These are phyloP conservation scores for Oryza punctata DNA, from an alignment of 176 grass and related monocot genomes.

Conservation along the genomic window DNA sequence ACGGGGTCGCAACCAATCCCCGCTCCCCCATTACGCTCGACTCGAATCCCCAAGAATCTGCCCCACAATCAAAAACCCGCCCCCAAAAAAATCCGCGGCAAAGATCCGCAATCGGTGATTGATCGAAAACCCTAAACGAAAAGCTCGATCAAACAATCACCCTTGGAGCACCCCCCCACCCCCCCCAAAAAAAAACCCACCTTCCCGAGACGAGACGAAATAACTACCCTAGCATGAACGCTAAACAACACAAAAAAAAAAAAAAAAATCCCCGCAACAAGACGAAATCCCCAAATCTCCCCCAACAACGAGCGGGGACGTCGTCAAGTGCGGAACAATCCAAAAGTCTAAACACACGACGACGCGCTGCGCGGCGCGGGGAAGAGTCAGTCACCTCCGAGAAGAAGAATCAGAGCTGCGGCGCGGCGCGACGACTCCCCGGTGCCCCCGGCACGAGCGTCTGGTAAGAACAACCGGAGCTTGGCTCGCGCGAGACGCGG, in stretches of 20 bases:
- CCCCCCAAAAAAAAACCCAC: no score
- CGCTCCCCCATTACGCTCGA: background rate
- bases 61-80: background rate
- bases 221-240: background rate
- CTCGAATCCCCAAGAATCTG: background rate
- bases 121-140: background rate
- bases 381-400: constrained; percentile 28
- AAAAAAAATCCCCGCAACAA: background rate
- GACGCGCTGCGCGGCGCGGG: no score
- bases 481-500: no score
- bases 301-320: background rate
- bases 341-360: background rate
- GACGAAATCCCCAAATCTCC: background rate
- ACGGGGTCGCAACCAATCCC: background rate
- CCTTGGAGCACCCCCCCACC: background rate
- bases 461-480: background rate
- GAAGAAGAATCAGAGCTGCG: background rate
- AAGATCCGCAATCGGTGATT: background rate
- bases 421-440: background rate
- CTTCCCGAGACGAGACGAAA: background rate
- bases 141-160: background rate
- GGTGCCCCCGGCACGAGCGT: background rate
- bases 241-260: background rate
- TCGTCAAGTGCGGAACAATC: background rate
- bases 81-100: background rate